Base-by-base conservation (phyloP, 2,329 filamentous ascomycete genomes). In the Xylogone sp. region DNA sequence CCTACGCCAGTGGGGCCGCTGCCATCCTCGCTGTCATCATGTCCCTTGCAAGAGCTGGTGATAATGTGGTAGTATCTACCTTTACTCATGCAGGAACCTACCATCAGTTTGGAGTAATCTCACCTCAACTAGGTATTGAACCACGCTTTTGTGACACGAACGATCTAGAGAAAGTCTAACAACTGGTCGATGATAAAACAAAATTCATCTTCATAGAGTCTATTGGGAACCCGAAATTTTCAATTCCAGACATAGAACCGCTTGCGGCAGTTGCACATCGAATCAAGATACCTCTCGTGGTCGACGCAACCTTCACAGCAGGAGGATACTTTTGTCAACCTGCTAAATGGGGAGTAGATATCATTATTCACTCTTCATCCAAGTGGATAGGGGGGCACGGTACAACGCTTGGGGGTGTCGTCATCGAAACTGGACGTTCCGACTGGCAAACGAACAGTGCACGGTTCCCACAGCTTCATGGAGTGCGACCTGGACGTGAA, bases 321-420 rank as follows among this genome's bases (percentile, higher is more conserved):
- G 83, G 83, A 43, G 83, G 83, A 13, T 87, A 79, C 71, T 83
- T 82, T 62, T 69, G 73, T 55, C 75, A 78, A 6, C 83, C 83
- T 2, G 84, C 86, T 57, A 76, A 82, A 29, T 79, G 85, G 60
- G 84, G 67, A 45, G 84, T 80, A 43, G 83, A 87, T 57, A 86
- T 87, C 52, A 76, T 87, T 46, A 81, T 86, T 7, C 83, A 87
- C 69, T 82, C 78, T 43, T 82, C 81, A 2, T 86, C 65, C 1
- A 69, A 87, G 63, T 87, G 84, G 84, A 86, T 87, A 51, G 84
- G 84, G 48, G 83, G 83, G 21, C 84, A 87, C 62, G 83, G 84
- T 21, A 85, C 83, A 24, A 86, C 82, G 4, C 81, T 86, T 55
- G 83, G 75, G 27, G 83, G 84, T 49, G 73, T 86, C 13, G 75